Evolutionary conservation across 2,329 filamentous ascomycete genomes (phyloP).

Genomic region (Ambrosiella cleistominuta): DNA sequence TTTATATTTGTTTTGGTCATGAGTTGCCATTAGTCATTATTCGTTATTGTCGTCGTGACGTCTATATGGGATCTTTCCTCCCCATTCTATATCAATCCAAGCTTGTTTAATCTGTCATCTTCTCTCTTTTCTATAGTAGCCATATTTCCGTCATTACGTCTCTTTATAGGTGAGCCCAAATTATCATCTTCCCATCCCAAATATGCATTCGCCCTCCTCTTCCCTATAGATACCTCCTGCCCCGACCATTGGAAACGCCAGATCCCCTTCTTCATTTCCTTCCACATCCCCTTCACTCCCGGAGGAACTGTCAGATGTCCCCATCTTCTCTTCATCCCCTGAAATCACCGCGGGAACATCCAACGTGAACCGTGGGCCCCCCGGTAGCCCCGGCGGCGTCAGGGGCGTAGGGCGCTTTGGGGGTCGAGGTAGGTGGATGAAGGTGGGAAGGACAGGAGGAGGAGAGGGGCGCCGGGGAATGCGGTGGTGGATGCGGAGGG

Average conservation of each 20-base stretch:
- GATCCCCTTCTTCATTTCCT: neutral
- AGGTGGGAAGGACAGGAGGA: too few species aligned
- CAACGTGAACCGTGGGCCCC: too few species aligned
- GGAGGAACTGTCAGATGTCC: neutral
- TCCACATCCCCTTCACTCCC: neutral
- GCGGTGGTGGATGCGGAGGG: too few species aligned
- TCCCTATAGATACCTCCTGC: neutral
- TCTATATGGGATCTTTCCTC: too few species aligned
- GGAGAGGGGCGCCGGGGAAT: too few species aligned
- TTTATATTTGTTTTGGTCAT: neutral
- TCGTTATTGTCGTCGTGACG: too few species aligned
- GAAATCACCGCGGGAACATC: neutral
- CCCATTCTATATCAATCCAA: too few species aligned
- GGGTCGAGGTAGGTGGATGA: neutral
- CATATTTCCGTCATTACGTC: too few species aligned
- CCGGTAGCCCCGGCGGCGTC: too few species aligned
- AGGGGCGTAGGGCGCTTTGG: too few species aligned
- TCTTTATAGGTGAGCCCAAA: neutral
- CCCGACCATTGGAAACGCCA: neutral
- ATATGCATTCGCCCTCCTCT: neutral
- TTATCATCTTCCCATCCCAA: neutral
- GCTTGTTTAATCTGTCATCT: too few species aligned
- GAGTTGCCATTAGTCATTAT: neutral
- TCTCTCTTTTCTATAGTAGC: too few species aligned
- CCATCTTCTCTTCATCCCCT: neutral